These are phyloP conservation scores for Tuber aestivum DNA, from an alignment of 495 filamentous ascomycete species.

Conservation along the genomic window DNA sequence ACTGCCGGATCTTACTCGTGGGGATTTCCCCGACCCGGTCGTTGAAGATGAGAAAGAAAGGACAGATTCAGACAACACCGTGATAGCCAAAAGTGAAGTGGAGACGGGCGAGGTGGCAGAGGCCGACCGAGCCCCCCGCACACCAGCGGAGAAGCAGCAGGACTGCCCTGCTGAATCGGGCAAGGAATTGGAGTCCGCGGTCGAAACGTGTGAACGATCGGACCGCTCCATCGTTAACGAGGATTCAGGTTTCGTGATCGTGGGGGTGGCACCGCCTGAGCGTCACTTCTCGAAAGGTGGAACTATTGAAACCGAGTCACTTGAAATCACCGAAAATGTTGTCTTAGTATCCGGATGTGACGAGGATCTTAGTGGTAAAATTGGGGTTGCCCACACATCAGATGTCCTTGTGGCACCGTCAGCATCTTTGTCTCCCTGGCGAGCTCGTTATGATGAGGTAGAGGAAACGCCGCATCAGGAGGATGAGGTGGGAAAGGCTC, in stretches of 20 bases:
- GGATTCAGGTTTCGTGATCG: neutral
- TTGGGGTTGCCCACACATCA: constrained; percentile 29
- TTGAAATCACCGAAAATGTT: constrained; percentile 5
- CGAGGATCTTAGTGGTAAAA: constrained; percentile 11
- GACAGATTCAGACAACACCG: constrained; percentile 6
- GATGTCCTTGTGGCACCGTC: constrained; percentile 22
- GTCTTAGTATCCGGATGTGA: neutral
- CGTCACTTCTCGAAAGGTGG: constrained; percentile 1
- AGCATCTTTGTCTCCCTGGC: constrained; percentile 21
- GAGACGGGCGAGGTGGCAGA: constrained; percentile 5
- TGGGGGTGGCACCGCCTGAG: constrained; percentile 9
- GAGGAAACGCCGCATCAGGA: neutral
- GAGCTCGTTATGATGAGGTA: constrained; percentile 8
- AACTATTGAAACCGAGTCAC: neutral
- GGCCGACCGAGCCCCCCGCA: constrained; percentile 15
- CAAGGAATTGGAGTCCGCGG: neutral
- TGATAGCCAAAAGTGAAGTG: neutral
- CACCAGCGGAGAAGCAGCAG: constrained; percentile 14
- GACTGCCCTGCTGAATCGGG: constrained; percentile 4
- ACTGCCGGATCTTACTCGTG: constrained; percentile 34
- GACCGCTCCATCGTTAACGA: constrained; percentile 2
- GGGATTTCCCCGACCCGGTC: constrained; percentile 38
- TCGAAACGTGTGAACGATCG: constrained; percentile 7
- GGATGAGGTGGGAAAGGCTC: neutral
- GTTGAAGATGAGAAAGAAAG: constrained; percentile 8